Conservation (phyloP, 805 yeast genomes). For the Saccharomyces jurei region DNA sequence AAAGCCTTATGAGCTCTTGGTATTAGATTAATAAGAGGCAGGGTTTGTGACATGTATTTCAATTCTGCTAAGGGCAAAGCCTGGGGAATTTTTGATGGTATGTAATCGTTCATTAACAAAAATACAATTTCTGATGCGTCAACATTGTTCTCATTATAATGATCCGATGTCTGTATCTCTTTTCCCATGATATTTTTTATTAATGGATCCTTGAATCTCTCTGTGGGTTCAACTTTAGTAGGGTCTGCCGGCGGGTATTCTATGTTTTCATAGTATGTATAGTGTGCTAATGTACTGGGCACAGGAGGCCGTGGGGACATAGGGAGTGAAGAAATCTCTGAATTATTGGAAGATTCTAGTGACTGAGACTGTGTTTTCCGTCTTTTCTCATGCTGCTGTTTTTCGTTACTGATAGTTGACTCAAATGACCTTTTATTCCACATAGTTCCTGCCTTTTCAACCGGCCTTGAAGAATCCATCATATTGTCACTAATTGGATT, state of each 20-base stretch:
- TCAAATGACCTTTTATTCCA: not conserved
- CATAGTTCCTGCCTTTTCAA: not conserved
- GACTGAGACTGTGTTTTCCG: not conserved
- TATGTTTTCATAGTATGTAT: conserved; percentile 5
- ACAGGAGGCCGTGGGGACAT: conserved; percentile 1
- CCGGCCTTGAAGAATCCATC: not conserved
- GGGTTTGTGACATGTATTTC: conserved; percentile 77
- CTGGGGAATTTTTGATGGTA: conserved; percentile 48
- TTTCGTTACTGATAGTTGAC: not conserved
- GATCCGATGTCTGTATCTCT: conserved; percentile 13
- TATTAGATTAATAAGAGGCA: conserved; percentile 72
- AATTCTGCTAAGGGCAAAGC: conserved; percentile 73
- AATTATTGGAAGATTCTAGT: not conserved
- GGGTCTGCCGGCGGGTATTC: conserved; percentile 13
- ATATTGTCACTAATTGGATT: not conserved
- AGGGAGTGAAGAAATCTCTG: conserved; percentile 1
- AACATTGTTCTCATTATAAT: conserved; percentile 30
- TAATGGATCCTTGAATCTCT: conserved; percentile 5
- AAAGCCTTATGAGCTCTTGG: conserved; percentile 82
- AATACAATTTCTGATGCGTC: conserved; percentile 40
- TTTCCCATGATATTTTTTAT: conserved; percentile 17
- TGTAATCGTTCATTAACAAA: conserved; percentile 40
- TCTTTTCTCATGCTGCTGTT: not conserved
- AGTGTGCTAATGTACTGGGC: not conserved
- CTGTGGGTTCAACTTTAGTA: conserved; percentile 9